These are phyloP conservation scores for Coniella lustricola DNA, from an alignment of 2,329 filamentous ascomycete genomes.

Conservation along the genomic window DNA sequence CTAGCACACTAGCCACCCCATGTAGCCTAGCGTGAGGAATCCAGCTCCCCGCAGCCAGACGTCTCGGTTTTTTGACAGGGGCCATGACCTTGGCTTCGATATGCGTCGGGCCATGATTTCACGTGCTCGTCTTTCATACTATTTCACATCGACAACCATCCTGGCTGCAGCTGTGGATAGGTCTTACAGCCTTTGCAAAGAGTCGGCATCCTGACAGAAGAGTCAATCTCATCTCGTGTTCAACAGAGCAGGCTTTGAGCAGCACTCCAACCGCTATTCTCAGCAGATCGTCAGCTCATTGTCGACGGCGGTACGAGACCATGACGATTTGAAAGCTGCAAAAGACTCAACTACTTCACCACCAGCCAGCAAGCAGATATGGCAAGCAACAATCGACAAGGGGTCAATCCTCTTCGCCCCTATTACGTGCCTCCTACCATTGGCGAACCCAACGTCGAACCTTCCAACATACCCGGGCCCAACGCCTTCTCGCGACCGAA, in stretches of 20 bases:
- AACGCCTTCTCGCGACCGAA: slow-evolving; percentile 36
- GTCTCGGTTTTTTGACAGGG: not conserved
- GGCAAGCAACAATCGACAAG: slow-evolving; percentile 37
- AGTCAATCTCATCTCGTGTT: not conserved
- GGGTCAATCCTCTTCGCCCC: slow-evolving; percentile 58
- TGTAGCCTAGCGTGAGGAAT: not conserved
- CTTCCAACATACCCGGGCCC: slow-evolving; percentile 32
- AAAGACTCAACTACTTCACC: slow-evolving; percentile 26
- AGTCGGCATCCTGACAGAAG: not conserved
- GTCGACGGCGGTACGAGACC: slow-evolving; percentile 1
- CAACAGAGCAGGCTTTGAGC: not conserved
- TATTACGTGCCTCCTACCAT: slow-evolving; percentile 62
- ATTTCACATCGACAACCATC: not conserved
- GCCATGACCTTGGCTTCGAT: not conserved
- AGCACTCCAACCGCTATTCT: not conserved
- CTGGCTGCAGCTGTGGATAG: not conserved
- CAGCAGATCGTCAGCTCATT: slow-evolving; percentile 11
- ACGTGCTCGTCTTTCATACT: slow-evolving; percentile 1
- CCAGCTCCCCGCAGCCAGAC: not conserved
- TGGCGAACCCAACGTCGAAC: slow-evolving; percentile 35
- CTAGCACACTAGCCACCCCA: too few relatives aligned
- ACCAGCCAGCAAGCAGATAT: slow-evolving; percentile 18
- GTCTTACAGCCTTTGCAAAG: not conserved
- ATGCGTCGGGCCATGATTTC: slow-evolving; percentile 1
- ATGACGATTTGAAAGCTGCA: not conserved